Evolutionary conservation across 177 flowering plant genomes (phyloP), one percentile per base, ranked within the genome.

Genomic region (Vitis hybrid): DNA sequence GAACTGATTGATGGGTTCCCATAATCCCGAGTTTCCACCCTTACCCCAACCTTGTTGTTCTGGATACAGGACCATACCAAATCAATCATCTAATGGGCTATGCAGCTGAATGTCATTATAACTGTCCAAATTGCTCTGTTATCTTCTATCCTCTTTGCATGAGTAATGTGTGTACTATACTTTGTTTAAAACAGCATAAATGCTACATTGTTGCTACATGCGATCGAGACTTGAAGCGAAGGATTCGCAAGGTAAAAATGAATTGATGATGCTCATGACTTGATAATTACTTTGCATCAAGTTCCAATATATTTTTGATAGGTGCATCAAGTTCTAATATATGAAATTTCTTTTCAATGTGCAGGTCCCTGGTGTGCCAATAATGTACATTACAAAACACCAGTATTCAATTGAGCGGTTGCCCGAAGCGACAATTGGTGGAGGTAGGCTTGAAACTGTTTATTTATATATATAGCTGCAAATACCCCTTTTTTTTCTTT

Each of bases 191-290:
- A 81, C 92, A 95, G 98, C 97, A 91, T 60, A 95, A 95, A 77
- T 95, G 99, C 85, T 93, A 90, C 77, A 85, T 95, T 56, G 99
- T 93, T 73, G 99, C 97, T 63, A 93, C 98, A 60, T 93, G 98
- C 74, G 99, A 95, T 89, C 80, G 99, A 75, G 99, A 95, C 76
- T 79, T 95, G 78, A 95, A 95, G 85, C 81, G 97, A 59, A 89
- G 99, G 79, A 95, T 95, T 16, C 86, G 98, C 53, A 93, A 95
- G 99, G 99, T 93, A 85, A 16, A 26, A 15, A 66, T 12, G 29
- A 34, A 34, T 5, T 34, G 45, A 34, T 34, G 5, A 34, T 34
- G 45, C 45, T 34, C 8, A 34, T 6, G 45, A 34, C 45, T 59
- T 26, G 11, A 1, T 52, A 29, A 13, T 67, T 34, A 34, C 45